Evolutionary conservation across 2,329 filamentous ascomycete species (phyloP).

Genomic region (Capronia americana): DNA sequence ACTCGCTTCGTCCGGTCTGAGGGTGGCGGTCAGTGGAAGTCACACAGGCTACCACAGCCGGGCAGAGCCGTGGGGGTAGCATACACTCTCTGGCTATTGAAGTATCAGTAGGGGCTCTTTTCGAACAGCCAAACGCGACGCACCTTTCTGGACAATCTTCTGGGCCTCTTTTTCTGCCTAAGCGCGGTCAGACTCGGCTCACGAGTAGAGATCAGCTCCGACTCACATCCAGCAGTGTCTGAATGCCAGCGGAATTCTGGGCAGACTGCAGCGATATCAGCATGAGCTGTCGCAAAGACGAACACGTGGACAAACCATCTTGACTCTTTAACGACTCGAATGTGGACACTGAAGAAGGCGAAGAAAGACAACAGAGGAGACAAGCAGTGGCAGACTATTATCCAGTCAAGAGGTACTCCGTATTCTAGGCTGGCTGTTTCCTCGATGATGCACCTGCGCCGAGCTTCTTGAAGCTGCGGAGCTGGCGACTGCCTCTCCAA

Average conservation of each 20-base stretch:
- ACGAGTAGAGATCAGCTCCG: conserved; percentile 1
- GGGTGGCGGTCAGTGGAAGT: conserved; percentile 10
- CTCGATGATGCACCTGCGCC: conserved; percentile 25
- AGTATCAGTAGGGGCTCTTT: conserved; percentile 34
- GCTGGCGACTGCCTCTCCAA: conserved; percentile 11
- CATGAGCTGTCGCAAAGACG: background rate
- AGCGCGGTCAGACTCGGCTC: conserved; percentile 30
- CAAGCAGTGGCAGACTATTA: background rate
- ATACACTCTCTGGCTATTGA: conserved; percentile 83
- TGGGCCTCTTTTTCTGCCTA: conserved; percentile 97
- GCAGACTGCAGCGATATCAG: conserved; percentile 71
- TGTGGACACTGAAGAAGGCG: background rate
- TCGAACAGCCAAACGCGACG: too few species aligned
- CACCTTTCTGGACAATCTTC: conserved; percentile 98
- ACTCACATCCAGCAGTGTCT: conserved; percentile 96
- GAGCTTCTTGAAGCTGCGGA: conserved; percentile 32
- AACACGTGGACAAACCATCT: conserved; percentile 38
- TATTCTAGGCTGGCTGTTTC: background rate
- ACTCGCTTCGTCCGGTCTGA: conserved; percentile 93
- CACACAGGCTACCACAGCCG: conserved; percentile 3
- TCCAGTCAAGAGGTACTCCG: background rate
- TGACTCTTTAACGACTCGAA: conserved; percentile 15
- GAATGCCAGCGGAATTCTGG: conserved; percentile 97
- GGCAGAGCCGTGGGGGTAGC: conserved; percentile 26
- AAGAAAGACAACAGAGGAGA: conserved; percentile 3